Evolutionary conservation across 164 flowering plant genomes (phyloP).

Genomic region (Aristolochia contorta): DNA sequence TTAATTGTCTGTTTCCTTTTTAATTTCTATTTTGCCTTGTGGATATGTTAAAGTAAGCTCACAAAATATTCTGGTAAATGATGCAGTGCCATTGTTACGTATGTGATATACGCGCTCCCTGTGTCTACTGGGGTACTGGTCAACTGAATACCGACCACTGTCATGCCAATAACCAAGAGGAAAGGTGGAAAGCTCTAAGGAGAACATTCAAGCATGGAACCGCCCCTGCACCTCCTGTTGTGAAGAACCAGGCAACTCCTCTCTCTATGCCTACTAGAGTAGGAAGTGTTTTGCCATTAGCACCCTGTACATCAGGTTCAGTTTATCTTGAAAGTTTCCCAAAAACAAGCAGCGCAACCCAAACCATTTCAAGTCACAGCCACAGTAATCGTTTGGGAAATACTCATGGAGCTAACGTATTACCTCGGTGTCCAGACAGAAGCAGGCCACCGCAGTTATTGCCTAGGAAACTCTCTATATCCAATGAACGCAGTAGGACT

Average conservation of each 20-base stretch:
- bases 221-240: slow-evolving; percentile 7
- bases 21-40: neutral
- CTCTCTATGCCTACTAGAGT: slow-evolving; percentile 5
- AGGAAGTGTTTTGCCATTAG: slow-evolving; percentile 6
- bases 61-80: slow-evolving; percentile 3
- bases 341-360: slow-evolving; percentile 12
- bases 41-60: neutral
- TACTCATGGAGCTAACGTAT: slow-evolving; percentile 16
- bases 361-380: slow-evolving; percentile 17
- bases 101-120: slow-evolving; percentile 81
- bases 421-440: slow-evolving; percentile 6
- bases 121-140: slow-evolving; percentile 68
- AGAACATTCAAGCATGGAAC: slow-evolving; percentile 23
- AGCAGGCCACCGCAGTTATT: slow-evolving; percentile 1
- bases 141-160: slow-evolving; percentile 49
- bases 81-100: slow-evolving; percentile 96
- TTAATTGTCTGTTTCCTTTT: neutral
- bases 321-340: slow-evolving; percentile 23
- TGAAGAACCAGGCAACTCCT: slow-evolving; percentile 13
- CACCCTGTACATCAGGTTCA: slow-evolving; percentile 16
- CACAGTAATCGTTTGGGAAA: slow-evolving; percentile 12
- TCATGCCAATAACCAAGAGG: slow-evolving; percentile 78
- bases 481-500: slow-evolving; percentile 14
- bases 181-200: slow-evolving; percentile 49
- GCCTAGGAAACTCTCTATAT: neutral